Percentiles rank a stretch among this genome's conserved stretches.
phyloP scores from a whole-genome alignment of 1,139 yeast species.

The Spencermartinsiella ligniputridi region DNA sequence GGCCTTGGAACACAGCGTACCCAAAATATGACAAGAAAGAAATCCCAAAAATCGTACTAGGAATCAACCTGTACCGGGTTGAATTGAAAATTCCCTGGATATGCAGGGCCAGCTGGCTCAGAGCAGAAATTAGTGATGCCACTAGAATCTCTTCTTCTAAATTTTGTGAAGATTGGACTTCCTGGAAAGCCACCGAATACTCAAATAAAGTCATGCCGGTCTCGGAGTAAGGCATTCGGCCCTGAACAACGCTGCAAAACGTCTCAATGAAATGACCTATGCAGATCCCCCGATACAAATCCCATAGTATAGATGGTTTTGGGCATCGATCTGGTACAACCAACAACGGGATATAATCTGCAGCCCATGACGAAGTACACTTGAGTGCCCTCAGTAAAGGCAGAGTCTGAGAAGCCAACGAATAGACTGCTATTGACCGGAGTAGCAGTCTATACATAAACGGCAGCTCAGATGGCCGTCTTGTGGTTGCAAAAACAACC shows the following conservation, averaged over 20 bases:
- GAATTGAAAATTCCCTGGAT: constrained; percentile 50
- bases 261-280: constrained; percentile 67
- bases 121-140: constrained; percentile 48
- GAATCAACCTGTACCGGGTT: constrained; percentile 53
- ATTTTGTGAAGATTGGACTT: constrained; percentile 48
- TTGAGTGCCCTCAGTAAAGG: constrained; percentile 42
- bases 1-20: constrained; percentile 36
- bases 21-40: constrained; percentile 47
- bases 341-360: not conserved
- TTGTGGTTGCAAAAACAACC: constrained; percentile 59
- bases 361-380: constrained; percentile 20
- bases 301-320: constrained; percentile 54
- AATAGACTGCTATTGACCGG: constrained; percentile 38
- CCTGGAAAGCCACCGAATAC: constrained; percentile 70
- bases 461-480: constrained; percentile 38
- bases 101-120: constrained; percentile 56
- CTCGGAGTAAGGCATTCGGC: constrained; percentile 56
- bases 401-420: constrained; percentile 36
- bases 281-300: constrained; percentile 57
- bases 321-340: constrained; percentile 20
- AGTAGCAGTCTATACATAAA: constrained; percentile 31
- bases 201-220: constrained; percentile 71
- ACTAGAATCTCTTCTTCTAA: constrained; percentile 55
- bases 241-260: constrained; percentile 57
- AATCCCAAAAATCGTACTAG: constrained; percentile 55